These are phyloP conservation scores for Aspergillus incahuasiensis DNA, from an alignment of 495 filamentous ascomycete species.

Conservation along the genomic window DNA sequence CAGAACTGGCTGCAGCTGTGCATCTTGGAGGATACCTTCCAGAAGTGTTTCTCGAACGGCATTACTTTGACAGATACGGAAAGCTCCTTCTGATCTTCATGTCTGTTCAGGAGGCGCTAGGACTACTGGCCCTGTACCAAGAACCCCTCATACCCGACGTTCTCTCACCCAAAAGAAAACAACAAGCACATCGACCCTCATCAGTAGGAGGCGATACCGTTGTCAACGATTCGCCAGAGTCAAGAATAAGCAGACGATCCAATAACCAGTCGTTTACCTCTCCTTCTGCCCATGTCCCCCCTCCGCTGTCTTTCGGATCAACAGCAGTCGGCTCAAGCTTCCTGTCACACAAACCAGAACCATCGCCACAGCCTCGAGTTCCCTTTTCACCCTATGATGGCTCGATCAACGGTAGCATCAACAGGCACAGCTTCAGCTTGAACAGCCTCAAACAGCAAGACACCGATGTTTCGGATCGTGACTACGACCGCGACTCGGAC, in stretches of 20 bases:
- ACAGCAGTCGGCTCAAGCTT: slow-evolving; percentile 31
- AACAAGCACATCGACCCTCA: neutral
- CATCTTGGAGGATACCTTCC: slow-evolving; percentile 40
- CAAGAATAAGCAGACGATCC: slow-evolving; percentile 15
- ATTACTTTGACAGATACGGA: slow-evolving; percentile 42
- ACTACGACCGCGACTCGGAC: slow-evolving; percentile 39
- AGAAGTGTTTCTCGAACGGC: slow-evolving; percentile 25
- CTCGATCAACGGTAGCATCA: slow-evolving; percentile 19
- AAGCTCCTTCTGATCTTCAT: slow-evolving; percentile 40
- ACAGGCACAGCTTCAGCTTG: slow-evolving; percentile 36
- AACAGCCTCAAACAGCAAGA: slow-evolving; percentile 32
- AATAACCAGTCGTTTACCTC: slow-evolving; percentile 19
- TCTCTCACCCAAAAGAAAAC: slow-evolving; percentile 4
- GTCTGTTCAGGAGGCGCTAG: slow-evolving; percentile 35
- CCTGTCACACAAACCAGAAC: slow-evolving; percentile 24
- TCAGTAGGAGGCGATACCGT: neutral
- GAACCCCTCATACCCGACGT: neutral
- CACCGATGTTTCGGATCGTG: slow-evolving; percentile 27
- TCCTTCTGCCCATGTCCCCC: slow-evolving; percentile 17
- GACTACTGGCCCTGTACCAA: slow-evolving; percentile 27
- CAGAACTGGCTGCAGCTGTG: slow-evolving; percentile 37
- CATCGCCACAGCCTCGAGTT: slow-evolving; percentile 18
- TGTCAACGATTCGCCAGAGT: slow-evolving; percentile 5
- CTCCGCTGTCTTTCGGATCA: slow-evolving; percentile 32
- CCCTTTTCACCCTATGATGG: slow-evolving; percentile 13